Evolutionary conservation across 495 filamentous ascomycete genomes (phyloP).

Genomic region (Aspergillus olivimuriae): DNA sequence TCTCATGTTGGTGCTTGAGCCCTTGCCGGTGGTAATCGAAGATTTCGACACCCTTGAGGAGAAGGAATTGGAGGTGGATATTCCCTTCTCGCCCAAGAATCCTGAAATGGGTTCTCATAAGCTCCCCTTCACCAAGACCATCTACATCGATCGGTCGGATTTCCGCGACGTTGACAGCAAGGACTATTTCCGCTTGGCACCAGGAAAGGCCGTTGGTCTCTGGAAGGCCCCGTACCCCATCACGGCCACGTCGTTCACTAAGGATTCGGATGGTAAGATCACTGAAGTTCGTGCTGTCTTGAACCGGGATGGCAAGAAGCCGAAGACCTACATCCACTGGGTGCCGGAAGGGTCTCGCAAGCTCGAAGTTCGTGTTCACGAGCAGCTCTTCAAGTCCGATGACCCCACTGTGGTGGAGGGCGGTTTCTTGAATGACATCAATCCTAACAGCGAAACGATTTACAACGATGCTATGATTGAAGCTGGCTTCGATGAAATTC

Average conservation of each 20-base stretch:
- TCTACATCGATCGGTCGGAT: constrained; percentile 91
- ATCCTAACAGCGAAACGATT: constrained; percentile 74
- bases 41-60: constrained; percentile 63
- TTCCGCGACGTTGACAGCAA: constrained; percentile 80
- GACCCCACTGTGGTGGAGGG: constrained; percentile 66
- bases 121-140: constrained; percentile 64
- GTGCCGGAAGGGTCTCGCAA: constrained; percentile 62
- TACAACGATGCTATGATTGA: constrained; percentile 77
- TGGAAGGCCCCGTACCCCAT: constrained; percentile 79
- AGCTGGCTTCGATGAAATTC: constrained; percentile 75
- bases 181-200: constrained; percentile 91
- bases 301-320: constrained; percentile 40
- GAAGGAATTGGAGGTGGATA: constrained; percentile 48
- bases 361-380: constrained; percentile 75
- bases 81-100: constrained; percentile 57
- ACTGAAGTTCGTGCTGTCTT: constrained; percentile 33
- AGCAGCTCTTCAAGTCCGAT: constrained; percentile 79
- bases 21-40: constrained; percentile 65
- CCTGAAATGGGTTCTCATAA: constrained; percentile 27
- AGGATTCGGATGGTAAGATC: constrained; percentile 51
- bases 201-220: constrained; percentile 83
- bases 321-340: constrained; percentile 84
- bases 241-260: constrained; percentile 54
- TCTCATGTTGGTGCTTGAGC: constrained; percentile 72
- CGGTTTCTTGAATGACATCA: constrained; percentile 78